These are phyloP conservation scores for Cyclostephanos invisitatus DNA, from an alignment of 108 stramenopile genomes.

Conservation along the genomic window DNA sequence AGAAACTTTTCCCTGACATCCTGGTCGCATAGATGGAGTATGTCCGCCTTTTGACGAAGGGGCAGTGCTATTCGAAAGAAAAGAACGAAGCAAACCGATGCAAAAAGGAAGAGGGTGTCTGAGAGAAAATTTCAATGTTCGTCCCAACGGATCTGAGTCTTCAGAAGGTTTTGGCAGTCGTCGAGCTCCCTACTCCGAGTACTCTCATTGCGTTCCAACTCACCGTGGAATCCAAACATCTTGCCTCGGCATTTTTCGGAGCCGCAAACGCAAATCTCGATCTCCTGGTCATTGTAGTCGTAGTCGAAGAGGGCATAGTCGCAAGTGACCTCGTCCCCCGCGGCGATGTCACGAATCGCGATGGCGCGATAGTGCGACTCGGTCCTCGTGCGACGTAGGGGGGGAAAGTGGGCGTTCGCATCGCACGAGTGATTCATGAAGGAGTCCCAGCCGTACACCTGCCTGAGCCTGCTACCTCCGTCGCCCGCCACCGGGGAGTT, in stretches of 20 bases:
- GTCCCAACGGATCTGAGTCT: not conserved
- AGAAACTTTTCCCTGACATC: conserved; percentile 43
- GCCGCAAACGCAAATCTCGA: conserved; percentile 41
- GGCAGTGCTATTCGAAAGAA: conserved; percentile 16
- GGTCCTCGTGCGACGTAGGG: conserved; percentile 11
- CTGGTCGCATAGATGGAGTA: conserved; percentile 24
- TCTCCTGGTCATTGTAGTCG: conserved; percentile 33
- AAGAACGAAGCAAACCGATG: not conserved
- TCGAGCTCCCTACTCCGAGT: not conserved
- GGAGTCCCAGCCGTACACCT: conserved; percentile 38
- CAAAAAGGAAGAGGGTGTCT: not conserved
- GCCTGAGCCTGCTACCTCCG: conserved; percentile 15
- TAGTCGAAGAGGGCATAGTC: conserved; percentile 46
- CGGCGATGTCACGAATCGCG: conserved; percentile 30
- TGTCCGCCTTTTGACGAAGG: conserved; percentile 21
- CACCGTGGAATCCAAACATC: conserved; percentile 39
- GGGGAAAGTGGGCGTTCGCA: conserved; percentile 31
- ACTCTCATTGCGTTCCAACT: not conserved
- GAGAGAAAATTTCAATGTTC: not conserved
- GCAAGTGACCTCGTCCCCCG: conserved; percentile 41
- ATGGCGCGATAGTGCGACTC: conserved; percentile 36
- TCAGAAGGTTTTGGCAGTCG: too few species aligned
- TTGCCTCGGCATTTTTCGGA: conserved; percentile 31
- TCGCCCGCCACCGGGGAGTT: not conserved
- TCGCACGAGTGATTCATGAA: conserved; percentile 48